A percentile compares a stretch with the other conserved stretches of the same genome.
These are phyloP conservation scores for Zostera marina DNA, from an alignment of 116 monocot genomes.

Conservation along the genomic window DNA sequence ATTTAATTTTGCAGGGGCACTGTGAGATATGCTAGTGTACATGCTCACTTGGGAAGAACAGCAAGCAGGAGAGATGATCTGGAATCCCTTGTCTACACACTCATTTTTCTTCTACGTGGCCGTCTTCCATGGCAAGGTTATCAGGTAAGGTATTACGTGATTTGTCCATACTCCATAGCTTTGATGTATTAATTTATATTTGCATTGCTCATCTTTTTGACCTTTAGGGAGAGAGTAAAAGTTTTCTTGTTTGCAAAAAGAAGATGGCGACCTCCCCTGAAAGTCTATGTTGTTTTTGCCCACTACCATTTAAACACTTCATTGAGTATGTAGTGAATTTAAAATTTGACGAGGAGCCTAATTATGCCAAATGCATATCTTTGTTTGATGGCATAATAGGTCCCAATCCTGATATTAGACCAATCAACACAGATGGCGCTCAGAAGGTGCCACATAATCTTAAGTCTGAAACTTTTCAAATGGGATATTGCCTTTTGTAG, in stretches of 20 bases:
- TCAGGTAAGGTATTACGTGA: slow-evolving; percentile 32
- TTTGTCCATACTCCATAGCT: neutral
- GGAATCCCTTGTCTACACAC: slow-evolving; percentile 95
- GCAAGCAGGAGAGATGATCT: slow-evolving; percentile 97
- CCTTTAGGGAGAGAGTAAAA: slow-evolving; percentile 82
- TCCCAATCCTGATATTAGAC: slow-evolving; percentile 86
- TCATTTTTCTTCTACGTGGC: slow-evolving; percentile 88
- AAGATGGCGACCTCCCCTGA: slow-evolving; percentile 97
- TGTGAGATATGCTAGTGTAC: slow-evolving; percentile 96
- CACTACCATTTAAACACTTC: slow-evolving; percentile 70
- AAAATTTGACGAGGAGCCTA: slow-evolving; percentile 96
- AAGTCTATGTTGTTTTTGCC: slow-evolving; percentile 72
- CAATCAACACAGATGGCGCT: slow-evolving; percentile 94
- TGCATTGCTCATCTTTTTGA: neutral
- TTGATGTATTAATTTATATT: neutral
- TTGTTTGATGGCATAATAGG: slow-evolving; percentile 90
- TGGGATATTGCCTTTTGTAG: too few relatives aligned
- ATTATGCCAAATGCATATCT: slow-evolving; percentile 84
- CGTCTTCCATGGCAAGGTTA: slow-evolving; percentile 98
- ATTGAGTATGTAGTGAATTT: slow-evolving; percentile 95
- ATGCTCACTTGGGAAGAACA: slow-evolving; percentile 94
- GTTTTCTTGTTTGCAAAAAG: slow-evolving; percentile 97
- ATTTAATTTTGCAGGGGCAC: slow-evolving; percentile 44
- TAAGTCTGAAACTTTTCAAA: neutral
- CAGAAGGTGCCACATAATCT: slow-evolving; percentile 60